Base-by-base conservation (phyloP, 2,329 filamentous ascomycete species). In the Phialemonium atrogriseum region DNA sequence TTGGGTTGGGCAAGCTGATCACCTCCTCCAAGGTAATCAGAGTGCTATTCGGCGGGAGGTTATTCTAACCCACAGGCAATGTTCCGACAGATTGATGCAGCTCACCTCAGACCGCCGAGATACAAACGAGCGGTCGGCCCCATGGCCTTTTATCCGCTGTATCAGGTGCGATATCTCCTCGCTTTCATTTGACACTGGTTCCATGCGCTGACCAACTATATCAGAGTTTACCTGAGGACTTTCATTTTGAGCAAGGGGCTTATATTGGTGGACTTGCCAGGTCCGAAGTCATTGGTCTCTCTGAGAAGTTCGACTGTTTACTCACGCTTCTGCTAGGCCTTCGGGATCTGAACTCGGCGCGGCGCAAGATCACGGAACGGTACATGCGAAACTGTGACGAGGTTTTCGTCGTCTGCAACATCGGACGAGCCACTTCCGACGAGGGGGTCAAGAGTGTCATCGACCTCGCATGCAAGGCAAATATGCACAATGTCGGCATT, bases 211-310 rank as follows among this genome's bases (percentile, higher is more conserved):
- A n/a, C n/a, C n/a, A n/a, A n/a, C n/a, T n/a, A n/a, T n/a, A n/a
- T n/a, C 22, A 67, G 62, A 30, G 61, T 70, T 1, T 62, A 49
- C 24, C 38, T 59, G 9, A 59, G 61, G 10, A 55, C 66, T 1
- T 47, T 64, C 36, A 65, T 70, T 12, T 42, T 70, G 7, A 66
- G 61, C 35, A 62, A 58, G 33, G 66, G 66, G 0, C 50, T 70
- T 1, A 44, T 68, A 4, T 51, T 70, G 5, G 64, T 64, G 0
- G 66, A 70, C 35, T 54, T 70, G n/a, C 65, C 66, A 16, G 64
- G 62, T 65, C 51, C 14, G 44, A n/a, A n/a, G n/a, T n/a, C n/a
- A n/a, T n/a, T n/a, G n/a, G n/a, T n/a, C n/a, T n/a, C n/a, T n/a
- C n/a, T n/a, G n/a, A n/a, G n/a, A n/a, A n/a, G n/a, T n/a, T n/a